Percentiles rank a stretch among this genome's conserved stretches.
Evolutionary conservation across 257 asterid genomes (phyloP).

Genomic region (Solanum virginianum): DNA sequence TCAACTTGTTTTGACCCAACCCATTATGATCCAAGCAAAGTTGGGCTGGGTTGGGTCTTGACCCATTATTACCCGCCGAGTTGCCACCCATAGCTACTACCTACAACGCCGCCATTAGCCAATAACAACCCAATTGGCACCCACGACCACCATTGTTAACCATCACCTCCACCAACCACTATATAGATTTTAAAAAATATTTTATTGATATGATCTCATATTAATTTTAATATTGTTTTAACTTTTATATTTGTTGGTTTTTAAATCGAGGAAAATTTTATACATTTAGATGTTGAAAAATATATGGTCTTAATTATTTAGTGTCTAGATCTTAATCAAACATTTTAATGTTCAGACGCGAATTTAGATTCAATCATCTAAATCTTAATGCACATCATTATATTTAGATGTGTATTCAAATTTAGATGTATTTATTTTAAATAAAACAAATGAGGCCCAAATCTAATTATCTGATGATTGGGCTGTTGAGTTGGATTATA

Average conservation of each 20-base stretch:
- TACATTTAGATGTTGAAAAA: background rate
- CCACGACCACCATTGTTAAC: background rate
- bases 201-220: background rate
- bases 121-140: background rate
- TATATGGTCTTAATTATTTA: background rate
- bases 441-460: background rate
- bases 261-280: background rate
- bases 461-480: background rate
- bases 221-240: too few species aligned
- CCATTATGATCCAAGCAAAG: too few species aligned
- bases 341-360: background rate
- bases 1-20: too few species aligned
- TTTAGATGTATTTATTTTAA: background rate
- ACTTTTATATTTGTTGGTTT: too few species aligned
- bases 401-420: background rate
- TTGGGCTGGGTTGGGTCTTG: too few species aligned
- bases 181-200: background rate
- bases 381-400: background rate
- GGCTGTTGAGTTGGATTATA: background rate
- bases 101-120: background rate
- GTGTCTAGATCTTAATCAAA: background rate
- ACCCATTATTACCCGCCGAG: too few species aligned
- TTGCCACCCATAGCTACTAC: background rate
- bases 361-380: background rate
- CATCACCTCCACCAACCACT: background rate